Evolutionary conservation across 306 rosid species (phyloP), one percentile per base, ranked within the genome.

Genomic region (Cicer pinnatifidum): DNA sequence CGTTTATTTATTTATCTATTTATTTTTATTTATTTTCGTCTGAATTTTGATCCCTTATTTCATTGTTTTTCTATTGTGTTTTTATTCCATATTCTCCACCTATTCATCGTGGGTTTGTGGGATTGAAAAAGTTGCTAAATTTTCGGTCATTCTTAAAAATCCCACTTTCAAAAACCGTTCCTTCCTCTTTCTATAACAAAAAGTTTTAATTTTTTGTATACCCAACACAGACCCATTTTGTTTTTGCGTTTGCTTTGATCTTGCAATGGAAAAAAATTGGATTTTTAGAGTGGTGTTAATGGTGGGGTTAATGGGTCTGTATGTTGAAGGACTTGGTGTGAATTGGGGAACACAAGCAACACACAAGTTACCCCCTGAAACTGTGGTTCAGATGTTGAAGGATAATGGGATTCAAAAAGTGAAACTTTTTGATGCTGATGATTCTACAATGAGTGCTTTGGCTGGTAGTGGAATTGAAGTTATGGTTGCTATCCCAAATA

Each of bases 321-420:
- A 64, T 52, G 91, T 85, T 10, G 90, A 88, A 64, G 96, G 97
- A 47, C 83, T 94, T 64, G 99, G 99, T 33, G 96, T 94, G 65
- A 94, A 94, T 63, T 94, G 99, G 99, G 99, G 99, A 12, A 94
- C 97, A 2, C 89, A 87, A 75, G 90, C 99, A 9, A 85, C 89
- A 1, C 99, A 89, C 59, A 71, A 82, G 75, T 75, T 94, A 48
- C 95, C 96, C 0, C 91, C 99, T 9, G 79, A 79, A 17, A 84
- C 88, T 1, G 89, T 94, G 84, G 97, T 90, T 35, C 87, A 91
- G 86, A 73, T 94, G 96, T 35, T 94, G 70, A 91, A 89, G 78
- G 91, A 91, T 72, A 91, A 94, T 70, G 97, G 97, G 61, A 89
- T 94, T 78, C 81, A 82, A 54, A 91, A 94, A 43, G 99, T 94